phyloP scores from a whole-genome alignment of 805 yeast species.

The Metschnikowia santaceciliae region DNA sequence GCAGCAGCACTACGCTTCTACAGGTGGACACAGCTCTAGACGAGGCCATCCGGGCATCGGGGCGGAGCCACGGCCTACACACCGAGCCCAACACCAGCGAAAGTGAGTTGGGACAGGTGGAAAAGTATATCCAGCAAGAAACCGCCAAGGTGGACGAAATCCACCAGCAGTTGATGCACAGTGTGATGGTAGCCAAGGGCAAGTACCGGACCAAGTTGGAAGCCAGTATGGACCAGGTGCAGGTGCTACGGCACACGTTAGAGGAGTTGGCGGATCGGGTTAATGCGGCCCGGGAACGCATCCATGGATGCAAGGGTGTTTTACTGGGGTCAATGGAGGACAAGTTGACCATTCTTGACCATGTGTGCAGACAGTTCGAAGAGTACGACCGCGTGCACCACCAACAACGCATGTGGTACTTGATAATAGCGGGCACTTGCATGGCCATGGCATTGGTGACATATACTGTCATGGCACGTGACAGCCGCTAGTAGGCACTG shows the following conservation, averaged over 20 bases:
- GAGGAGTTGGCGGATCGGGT: constrained; percentile 25
- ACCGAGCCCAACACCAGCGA: constrained; percentile 2
- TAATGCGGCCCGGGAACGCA: constrained; percentile 19
- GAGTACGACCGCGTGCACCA: constrained; percentile 25
- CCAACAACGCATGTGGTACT: constrained; percentile 28
- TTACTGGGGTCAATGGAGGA: constrained; percentile 25
- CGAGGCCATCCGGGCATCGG: not conserved
- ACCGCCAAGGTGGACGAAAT: constrained; percentile 19
- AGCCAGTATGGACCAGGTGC: constrained; percentile 24
- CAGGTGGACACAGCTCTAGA: constrained; percentile 4
- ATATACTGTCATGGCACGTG: constrained; percentile 1
- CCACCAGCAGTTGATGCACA: constrained; percentile 16
- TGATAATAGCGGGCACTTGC: constrained; percentile 19
- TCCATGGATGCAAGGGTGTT: constrained; percentile 24
- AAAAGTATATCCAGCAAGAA: constrained; percentile 18
- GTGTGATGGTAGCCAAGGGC: constrained; percentile 17
- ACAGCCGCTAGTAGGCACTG: not conserved
- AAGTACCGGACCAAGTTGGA: constrained; percentile 26
- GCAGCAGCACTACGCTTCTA: constrained; percentile 5
- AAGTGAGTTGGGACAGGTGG: constrained; percentile 17
- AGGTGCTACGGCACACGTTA: constrained; percentile 25
- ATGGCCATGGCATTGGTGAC: constrained; percentile 14
- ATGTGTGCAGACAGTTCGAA: constrained; percentile 25
- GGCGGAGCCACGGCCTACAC: constrained; percentile 1
- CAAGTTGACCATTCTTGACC: constrained; percentile 31